Evolutionary conservation across 169 alveolate genomes (phyloP).

Genomic region (Cyclospora cayetanensis): DNA sequence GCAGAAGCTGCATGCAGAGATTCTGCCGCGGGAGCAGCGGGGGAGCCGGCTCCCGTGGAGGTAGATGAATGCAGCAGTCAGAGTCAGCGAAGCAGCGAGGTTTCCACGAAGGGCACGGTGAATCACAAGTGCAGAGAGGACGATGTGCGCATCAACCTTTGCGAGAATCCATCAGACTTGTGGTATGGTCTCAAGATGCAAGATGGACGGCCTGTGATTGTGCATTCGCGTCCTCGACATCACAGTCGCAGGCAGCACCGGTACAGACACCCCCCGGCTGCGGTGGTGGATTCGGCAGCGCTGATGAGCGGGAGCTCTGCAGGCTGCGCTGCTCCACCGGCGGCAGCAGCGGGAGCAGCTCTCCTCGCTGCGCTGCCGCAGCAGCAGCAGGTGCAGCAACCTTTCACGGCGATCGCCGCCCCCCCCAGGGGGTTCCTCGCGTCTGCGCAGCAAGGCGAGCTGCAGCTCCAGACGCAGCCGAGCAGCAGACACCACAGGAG

Average conservation of each 20-base stretch:
- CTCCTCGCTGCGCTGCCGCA: background rate
- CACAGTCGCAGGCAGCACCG: background rate
- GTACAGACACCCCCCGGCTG: background rate
- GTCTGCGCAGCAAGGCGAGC: background rate
- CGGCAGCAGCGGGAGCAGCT: background rate
- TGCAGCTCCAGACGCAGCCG: conserved; percentile 10
- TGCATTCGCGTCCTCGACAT: conserved; percentile 37
- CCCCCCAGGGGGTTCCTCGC: background rate
- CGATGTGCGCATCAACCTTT: background rate
- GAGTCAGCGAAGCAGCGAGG: conserved; percentile 66
- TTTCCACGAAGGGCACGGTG: conserved; percentile 61
- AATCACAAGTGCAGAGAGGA: conserved; percentile 62
- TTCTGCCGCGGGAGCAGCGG: conserved; percentile 29
- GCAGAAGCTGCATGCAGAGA: conserved; percentile 2
- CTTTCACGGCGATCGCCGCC: background rate
- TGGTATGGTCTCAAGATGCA: conserved; percentile 39
- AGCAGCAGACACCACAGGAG: background rate
- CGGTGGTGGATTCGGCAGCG: background rate
- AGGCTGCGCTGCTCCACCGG: background rate
- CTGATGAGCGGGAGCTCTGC: background rate
- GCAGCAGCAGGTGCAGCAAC: conserved; percentile 1
- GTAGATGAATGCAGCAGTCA: conserved; percentile 9
- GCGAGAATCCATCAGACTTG: conserved; percentile 52
- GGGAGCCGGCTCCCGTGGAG: background rate
- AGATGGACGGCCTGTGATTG: conserved; percentile 31